Conservation (phyloP, 192 early-diverging fungal species). For the Diversispora epigaea region DNA sequence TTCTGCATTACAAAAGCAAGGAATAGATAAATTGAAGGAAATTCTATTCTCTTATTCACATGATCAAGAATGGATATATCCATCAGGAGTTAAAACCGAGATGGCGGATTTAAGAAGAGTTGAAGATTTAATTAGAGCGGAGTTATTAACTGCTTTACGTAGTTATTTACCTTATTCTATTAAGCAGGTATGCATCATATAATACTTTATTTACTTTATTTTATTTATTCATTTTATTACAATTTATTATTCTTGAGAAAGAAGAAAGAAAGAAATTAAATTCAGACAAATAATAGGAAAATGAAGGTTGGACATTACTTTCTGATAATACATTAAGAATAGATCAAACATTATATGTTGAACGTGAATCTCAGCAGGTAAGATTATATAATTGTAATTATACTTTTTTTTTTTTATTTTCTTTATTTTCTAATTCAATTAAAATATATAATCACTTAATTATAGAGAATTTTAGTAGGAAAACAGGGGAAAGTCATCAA, state of each 20-base stretch:
- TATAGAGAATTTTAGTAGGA: constrained; percentile 57
- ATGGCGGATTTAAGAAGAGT: constrained; percentile 54
- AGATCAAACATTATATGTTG: constrained; percentile 55
- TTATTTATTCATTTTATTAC: neutral
- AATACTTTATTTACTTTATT: neutral
- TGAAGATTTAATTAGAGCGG: constrained; percentile 60
- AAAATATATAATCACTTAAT: neutral
- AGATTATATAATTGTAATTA: constrained; percentile 9
- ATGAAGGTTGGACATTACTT: constrained; percentile 55
- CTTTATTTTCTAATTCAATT: neutral
- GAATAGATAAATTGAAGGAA: constrained; percentile 36
- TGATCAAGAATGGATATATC: constrained; percentile 53
- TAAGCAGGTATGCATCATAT: constrained; percentile 35
- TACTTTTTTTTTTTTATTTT: neutral
- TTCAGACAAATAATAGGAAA: constrained; percentile 37
- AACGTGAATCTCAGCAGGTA: constrained; percentile 45
- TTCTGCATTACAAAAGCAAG: constrained; percentile 38
- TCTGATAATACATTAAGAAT: constrained; percentile 48
- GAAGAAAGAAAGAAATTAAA: neutral
- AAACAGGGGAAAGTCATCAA: constrained; percentile 47
- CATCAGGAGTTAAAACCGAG: constrained; percentile 47
- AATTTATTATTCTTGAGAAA: neutral
- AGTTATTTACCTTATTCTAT: constrained; percentile 57
- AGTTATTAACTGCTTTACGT: constrained; percentile 53
- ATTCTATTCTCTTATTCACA: constrained; percentile 36